These are phyloP conservation scores for Moricandia moricandioides DNA, from an alignment of 345 rosid genomes.

Conservation along the genomic window DNA sequence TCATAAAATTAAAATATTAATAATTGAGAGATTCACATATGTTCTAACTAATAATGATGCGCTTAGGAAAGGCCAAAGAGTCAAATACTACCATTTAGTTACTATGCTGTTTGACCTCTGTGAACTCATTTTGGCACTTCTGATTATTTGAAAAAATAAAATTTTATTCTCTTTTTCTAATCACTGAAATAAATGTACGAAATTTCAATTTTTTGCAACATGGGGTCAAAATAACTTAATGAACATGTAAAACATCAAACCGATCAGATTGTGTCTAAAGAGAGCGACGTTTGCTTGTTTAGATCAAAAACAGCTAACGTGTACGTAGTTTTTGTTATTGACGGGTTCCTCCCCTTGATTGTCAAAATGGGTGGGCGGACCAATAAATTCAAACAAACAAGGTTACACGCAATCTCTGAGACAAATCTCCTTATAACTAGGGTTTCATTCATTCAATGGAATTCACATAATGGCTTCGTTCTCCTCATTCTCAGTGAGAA, in stretches of 20 bases:
- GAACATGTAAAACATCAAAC: background rate
- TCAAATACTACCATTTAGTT: background rate
- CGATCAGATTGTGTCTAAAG: background rate
- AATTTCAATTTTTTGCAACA: background rate
- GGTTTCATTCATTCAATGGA: background rate
- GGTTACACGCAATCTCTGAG: background rate
- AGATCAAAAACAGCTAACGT: background rate
- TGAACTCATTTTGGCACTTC: background rate
- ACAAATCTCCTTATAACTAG: background rate
- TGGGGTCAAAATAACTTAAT: background rate
- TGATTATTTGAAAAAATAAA: background rate
- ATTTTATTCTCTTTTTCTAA: background rate
- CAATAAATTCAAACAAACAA: background rate
- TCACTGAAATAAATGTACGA: background rate
- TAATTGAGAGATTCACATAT: background rate
- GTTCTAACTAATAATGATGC: background rate
- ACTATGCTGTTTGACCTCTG: background rate
- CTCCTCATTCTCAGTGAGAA: constrained; percentile 6
- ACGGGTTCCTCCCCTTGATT: background rate
- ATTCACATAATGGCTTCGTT: constrained; percentile 15
- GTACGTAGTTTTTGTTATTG: background rate
- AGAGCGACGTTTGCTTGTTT: background rate
- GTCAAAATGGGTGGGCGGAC: background rate
- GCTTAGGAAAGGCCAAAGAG: background rate
- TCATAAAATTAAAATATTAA: no score